Base-by-base conservation (phyloP, 2,329 filamentous ascomycete genomes). In the Trichoderma brevicompactum region DNA sequence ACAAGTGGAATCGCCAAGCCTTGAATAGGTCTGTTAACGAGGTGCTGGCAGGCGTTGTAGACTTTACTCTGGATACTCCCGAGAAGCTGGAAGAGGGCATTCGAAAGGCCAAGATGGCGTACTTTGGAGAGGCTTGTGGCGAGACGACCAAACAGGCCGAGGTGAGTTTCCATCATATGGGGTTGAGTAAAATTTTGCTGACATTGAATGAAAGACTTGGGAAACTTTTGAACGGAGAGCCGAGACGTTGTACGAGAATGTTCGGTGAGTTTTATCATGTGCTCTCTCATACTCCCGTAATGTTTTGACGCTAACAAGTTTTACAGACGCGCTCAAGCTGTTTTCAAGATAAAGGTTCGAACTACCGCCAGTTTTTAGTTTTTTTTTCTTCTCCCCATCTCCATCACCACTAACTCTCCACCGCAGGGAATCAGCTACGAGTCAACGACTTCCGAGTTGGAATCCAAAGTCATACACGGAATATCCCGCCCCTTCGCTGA, bases 391-490 rank as follows among this genome's bases (percentile, higher is more conserved):
- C 10, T 19, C 3, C 4, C 1, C 8, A 7, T 2, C 17, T 15
- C 43, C 5, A 3, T 32, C 13, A 19, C n/a, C 8, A 19, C 58
- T 52, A 52, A 61, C 58, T 43, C 17, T 38, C 46, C 46, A 43
- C 17, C 36, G 12, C 48, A 61, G 58, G 59, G 48, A 38, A 63
- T 63, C 49, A 63, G 40, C 49, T 50, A 63, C 40, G 59, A 63
- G 8, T 50, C 59, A 15, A 63, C 59, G 40, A 63, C 59, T 10
- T 63, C 59, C 23, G 59, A 63, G 49, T 28, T 63, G 49, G 59
- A 63, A 63, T 63, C 59, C 59, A 63, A 63, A 63, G 59, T 63
- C 59, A 63, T 63, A 34, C 48, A 63, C 28, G 59, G 59, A 34
- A 50, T 63, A n/a, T 44, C 40, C 49, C 48, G 49, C 40, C 59